Evolutionary conservation across 1,284 basidiomycete genomes (phyloP), one percentile per base, ranked within the genome.

Genomic region (Trametes polyzona): DNA sequence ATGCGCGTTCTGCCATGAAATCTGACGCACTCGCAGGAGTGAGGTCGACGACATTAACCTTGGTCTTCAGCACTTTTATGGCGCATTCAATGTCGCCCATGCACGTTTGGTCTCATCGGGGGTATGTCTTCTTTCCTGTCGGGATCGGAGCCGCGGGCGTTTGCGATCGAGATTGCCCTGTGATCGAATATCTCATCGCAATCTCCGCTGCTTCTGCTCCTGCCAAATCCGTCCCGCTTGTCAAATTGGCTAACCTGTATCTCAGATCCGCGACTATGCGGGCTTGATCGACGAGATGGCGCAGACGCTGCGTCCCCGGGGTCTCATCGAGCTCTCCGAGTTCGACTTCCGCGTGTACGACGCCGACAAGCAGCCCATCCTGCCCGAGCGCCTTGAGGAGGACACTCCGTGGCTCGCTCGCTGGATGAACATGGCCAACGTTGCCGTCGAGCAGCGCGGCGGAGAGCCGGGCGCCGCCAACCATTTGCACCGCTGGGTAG

Each of bases 1-100:
- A 35, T 21, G 23, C 47, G 44, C 55, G 46, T 37, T 33, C n/a
- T 52, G 7, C 35, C 44, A 43, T 54, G 46, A 47, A 49, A 52
- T 30, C 52, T 52, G 53, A 36, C 46, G 19, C 33, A 12, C 10
- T 41, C 65, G 30, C 65, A 89, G 90, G 74, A 88, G 85, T 65
- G 90, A 92, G 71, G 81, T 92, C 7, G 90, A 92, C 70, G 90
- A 92, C 70, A 84, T 92, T 66, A 92, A 92, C 72, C 82, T 92
- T 17, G 90, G 90, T 2, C 76, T 92, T 12, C 86, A 90, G 63
- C 90, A 92, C 71, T 92, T 87, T 67, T 89, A 86, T 65, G 85
- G 84, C 6, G 79, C 84, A 50, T 92, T 91, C 72, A 82, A 92
- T 65, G 84, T 88, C 23, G 84, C 90, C 0, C 89, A 92, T 66